A percentile compares a stretch with the other conserved stretches of the same genome.
Conservation (phyloP, 2,329 filamentous ascomycete genomes). For the Thielaviopsis musarum region DNA sequence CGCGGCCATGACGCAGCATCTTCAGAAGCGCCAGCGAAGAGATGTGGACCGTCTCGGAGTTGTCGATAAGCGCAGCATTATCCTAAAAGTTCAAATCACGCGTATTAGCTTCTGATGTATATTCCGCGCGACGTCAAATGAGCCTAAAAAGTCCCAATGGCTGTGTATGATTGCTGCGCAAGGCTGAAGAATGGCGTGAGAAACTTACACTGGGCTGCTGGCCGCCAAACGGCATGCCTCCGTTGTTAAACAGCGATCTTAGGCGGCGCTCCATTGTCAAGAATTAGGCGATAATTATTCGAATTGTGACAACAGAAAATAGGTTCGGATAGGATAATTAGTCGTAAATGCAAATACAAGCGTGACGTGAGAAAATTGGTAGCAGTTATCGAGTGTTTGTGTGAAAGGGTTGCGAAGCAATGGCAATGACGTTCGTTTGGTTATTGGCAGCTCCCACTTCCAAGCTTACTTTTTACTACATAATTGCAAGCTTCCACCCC, state of each 20-base stretch:
- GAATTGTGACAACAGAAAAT: background rate
- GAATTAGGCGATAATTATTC: background rate
- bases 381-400: background rate
- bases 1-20: constrained; percentile 95
- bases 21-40: constrained; percentile 93
- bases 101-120: background rate
- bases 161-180: background rate
- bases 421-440: constrained; percentile 5
- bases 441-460: background rate
- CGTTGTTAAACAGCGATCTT: constrained; percentile 8
- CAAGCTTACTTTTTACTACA: background rate
- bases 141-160: background rate
- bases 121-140: no score
- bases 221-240: constrained; percentile 2
- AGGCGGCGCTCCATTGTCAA: constrained; percentile 8
- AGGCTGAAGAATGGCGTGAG: background rate
- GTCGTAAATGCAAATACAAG: background rate
- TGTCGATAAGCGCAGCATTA: constrained; percentile 83
- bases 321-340: background rate
- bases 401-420: background rate
- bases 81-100: constrained; percentile 38
- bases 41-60: constrained; percentile 98
- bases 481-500: background rate
- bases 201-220: constrained; percentile 8
- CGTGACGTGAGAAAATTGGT: background rate